Conservation (phyloP, 345 rosid genomes). For the Ceriops decandra region DNA sequence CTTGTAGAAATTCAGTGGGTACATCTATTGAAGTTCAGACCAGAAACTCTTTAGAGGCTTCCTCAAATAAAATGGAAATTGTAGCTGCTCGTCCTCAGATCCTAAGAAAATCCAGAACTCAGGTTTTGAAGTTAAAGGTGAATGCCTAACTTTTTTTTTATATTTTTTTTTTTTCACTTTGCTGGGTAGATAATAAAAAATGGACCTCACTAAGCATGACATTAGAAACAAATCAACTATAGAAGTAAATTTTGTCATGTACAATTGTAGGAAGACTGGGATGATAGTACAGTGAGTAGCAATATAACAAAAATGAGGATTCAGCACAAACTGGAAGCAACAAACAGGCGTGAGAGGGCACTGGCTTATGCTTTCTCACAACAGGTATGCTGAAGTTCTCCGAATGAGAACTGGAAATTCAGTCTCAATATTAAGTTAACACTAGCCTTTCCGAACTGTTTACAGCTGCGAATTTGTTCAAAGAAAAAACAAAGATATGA, state of each 20-base stretch:
- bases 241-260: background rate
- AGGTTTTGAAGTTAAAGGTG: conserved; percentile 60
- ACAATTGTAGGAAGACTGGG: conserved; percentile 70
- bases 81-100: conserved; percentile 22
- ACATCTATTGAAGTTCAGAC: conserved; percentile 79
- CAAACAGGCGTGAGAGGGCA: conserved; percentile 80
- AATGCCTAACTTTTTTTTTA: background rate
- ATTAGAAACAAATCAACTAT: background rate
- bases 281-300: conserved; percentile 87
- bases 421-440: background rate
- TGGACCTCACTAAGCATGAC: background rate
- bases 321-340: conserved; percentile 69
- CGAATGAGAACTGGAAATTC: conserved; percentile 1
- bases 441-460: conserved; percentile 5
- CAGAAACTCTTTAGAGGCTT: conserved; percentile 50
- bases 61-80: conserved; percentile 37
- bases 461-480: conserved; percentile 66
- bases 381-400: conserved; percentile 46
- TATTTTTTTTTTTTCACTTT: background rate
- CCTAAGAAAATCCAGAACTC: conserved; percentile 48
- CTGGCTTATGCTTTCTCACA: conserved; percentile 91
- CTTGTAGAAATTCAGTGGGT: conserved; percentile 46
- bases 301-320: conserved; percentile 59
- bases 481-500: conserved; percentile 55
- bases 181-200: background rate